Base-by-base conservation (phyloP, 2,329 filamentous ascomycete genomes). In the Colletotrichum eremochloae region DNA sequence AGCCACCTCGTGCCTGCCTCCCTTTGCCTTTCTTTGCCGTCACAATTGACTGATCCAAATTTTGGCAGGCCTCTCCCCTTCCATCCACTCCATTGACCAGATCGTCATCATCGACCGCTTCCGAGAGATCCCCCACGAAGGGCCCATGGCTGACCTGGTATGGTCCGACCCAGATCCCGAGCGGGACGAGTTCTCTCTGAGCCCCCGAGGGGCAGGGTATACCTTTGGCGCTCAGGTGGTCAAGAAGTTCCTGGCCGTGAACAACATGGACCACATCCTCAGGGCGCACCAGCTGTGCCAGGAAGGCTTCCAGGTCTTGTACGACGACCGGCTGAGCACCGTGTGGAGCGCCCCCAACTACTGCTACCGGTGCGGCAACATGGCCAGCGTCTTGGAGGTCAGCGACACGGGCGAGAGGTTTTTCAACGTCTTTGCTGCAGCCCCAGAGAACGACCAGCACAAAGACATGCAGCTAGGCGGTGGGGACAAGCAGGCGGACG, bases 21-120 rank as follows among this genome's bases (percentile, higher is more conserved):
- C 20, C 33, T 15, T 11, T 7, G 6, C 12, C 20, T 8, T 20
- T 38, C 15, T 42, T 53, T 31, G 1, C 24, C 55, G 12, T 6
- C 18, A 12, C 38, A 12, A 2, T 20, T 46, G 24, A n/a, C 53
- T 64, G 7, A 55, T 50, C 20, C 31, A 5, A 14, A 14, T 29
- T n/a, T n/a, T 14, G 12, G 11, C 74, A 93, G 92, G 94, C 31
- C 88, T 96, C 29, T 95, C 93, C 0, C 94, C 94, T 1, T 95
- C 93, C 40, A 98, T 99, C 80, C 96, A 99, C 83, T 97, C 94
- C 56, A 98, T 99, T 80, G 96, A 99, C 82, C 96, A 99, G 84
- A 98, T 99, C 84, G 98, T 99, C 83, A 97, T 99, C 82, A 98
- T 99, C 81, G 96, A 99, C 84, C 94, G 96, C 57, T 99, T 98